A percentile compares a stretch with the other conserved stretches of the same genome.
These are phyloP conservation scores for Scedosporium minutisporum DNA, from an alignment of 2,329 filamentous ascomycete genomes.

Conservation along the genomic window DNA sequence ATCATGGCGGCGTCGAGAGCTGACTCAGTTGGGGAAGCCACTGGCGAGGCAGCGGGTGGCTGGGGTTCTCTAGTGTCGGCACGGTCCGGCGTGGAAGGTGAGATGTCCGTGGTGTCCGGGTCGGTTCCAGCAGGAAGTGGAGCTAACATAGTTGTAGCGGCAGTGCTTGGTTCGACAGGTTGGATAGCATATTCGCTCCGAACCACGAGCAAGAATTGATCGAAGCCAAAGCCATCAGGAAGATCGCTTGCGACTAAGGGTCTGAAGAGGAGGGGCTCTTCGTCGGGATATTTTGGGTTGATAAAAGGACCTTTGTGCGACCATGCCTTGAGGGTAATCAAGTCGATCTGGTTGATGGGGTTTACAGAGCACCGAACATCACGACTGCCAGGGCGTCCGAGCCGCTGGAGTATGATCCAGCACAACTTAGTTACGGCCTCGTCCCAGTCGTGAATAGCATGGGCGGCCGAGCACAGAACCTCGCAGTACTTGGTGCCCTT, in stretches of 20 bases:
- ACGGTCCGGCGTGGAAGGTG: too few relatives aligned
- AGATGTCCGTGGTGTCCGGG: too few relatives aligned
- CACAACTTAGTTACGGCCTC: background rate
- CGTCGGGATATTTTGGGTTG: background rate
- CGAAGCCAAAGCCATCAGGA: too few relatives aligned
- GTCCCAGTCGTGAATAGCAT: background rate
- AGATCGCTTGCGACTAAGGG: background rate
- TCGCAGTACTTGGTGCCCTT: conserved; percentile 10
- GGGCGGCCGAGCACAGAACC: conserved; percentile 6
- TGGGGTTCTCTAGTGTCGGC: too few relatives aligned
- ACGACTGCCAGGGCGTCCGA: background rate
- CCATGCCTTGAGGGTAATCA: background rate
- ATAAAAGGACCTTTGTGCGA: background rate
- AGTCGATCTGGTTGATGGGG: background rate
- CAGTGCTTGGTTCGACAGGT: too few relatives aligned
- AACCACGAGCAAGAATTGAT: too few relatives aligned
- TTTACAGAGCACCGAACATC: background rate
- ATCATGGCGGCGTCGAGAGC: too few relatives aligned
- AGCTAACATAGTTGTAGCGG: too few relatives aligned
- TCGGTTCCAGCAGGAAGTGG: too few relatives aligned
- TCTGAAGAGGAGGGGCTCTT: background rate
- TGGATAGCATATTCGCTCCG: too few relatives aligned
- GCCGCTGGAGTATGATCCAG: background rate
- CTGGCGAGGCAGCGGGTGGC: too few relatives aligned
- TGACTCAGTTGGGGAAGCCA: too few relatives aligned